phyloP scores from a whole-genome alignment of 78 protist genomes.

The Protostelium mycophagum region DNA sequence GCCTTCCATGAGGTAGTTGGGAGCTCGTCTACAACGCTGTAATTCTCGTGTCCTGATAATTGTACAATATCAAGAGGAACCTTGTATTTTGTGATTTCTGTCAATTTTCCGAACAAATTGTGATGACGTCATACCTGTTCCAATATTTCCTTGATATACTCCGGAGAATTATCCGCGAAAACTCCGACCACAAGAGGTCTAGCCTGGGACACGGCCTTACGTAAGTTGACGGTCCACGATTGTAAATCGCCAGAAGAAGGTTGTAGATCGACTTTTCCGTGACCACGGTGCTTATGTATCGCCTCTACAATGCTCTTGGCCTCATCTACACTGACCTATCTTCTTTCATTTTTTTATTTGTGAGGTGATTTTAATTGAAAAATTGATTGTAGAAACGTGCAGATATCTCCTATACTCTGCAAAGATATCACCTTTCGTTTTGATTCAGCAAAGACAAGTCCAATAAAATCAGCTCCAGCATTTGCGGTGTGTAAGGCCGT shows the following conservation, averaged over 20 bases:
- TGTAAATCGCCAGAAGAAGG: neutral
- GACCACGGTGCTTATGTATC: neutral
- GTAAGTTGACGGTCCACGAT: neutral
- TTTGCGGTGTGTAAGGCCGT: neutral
- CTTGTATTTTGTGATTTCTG: neutral
- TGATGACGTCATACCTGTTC: neutral
- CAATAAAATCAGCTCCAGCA: slow-evolving; percentile 44
- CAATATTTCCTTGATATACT: neutral
- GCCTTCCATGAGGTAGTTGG: neutral
- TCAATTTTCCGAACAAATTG: neutral
- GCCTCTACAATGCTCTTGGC: slow-evolving; percentile 12
- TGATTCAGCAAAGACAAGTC: slow-evolving; percentile 29
- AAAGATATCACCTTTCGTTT: slow-evolving; percentile 7
- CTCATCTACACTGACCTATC: neutral
- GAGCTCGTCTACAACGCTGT: neutral
- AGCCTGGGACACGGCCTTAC: neutral
- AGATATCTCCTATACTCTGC: too few relatives aligned
- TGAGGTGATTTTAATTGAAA: too few relatives aligned
- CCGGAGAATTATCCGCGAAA: slow-evolving; percentile 14
- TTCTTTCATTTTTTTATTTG: too few relatives aligned
- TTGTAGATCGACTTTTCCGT: neutral
- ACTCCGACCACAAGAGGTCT: slow-evolving; percentile 53
- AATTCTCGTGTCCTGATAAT: slow-evolving; percentile 4
- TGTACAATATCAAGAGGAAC: slow-evolving; percentile 9
- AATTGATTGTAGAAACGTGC: neutral